Evolutionary conservation across 2,329 filamentous ascomycete species (phyloP).

Genomic region (Mariannaea sp.): DNA sequence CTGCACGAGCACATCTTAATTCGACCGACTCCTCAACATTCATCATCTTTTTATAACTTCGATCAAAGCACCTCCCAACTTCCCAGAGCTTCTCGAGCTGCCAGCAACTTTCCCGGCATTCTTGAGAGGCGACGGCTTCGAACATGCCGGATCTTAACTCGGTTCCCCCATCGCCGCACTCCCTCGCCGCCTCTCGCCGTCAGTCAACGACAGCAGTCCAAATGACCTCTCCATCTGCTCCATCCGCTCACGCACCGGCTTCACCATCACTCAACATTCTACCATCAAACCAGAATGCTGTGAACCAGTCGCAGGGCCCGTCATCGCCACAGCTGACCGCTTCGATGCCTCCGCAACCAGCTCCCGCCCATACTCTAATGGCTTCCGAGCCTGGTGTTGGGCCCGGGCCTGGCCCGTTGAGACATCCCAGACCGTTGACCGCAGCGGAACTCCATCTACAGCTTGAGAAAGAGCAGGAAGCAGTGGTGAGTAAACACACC

Average conservation of each 20-base stretch:
- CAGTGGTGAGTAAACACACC: slow-evolving; percentile 65
- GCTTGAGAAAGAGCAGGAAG: slow-evolving; percentile 94
- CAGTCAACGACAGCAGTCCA: slow-evolving; percentile 47
- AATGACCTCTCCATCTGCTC: slow-evolving; percentile 47
- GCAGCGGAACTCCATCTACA: slow-evolving; percentile 86
- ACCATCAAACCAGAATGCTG: slow-evolving; percentile 58
- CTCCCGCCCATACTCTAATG: slow-evolving; percentile 38
- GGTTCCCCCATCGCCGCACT: slow-evolving; percentile 56
- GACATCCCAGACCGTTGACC: slow-evolving; percentile 86
- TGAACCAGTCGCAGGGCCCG: slow-evolving; percentile 49
- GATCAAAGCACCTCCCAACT: not conserved
- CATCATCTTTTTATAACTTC: not conserved
- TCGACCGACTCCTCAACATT: not conserved
- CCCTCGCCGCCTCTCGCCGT: slow-evolving; percentile 50
- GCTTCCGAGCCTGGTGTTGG: slow-evolving; percentile 50
- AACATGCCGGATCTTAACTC: slow-evolving; percentile 62
- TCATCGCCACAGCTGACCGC: slow-evolving; percentile 39
- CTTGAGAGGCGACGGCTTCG: slow-evolving; percentile 12
- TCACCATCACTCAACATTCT: slow-evolving; percentile 60
- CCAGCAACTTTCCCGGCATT: no score
- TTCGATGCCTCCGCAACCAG: slow-evolving; percentile 36
- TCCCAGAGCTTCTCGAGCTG: not conserved
- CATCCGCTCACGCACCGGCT: slow-evolving; percentile 37
- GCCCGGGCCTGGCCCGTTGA: slow-evolving; percentile 71
- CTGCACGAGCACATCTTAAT: no score